A percentile compares a stretch with the other conserved stretches of the same genome.
These are phyloP conservation scores for Hypoxylon lienhwacheense DNA, from an alignment of 495 filamentous ascomycete species.

Conservation along the genomic window DNA sequence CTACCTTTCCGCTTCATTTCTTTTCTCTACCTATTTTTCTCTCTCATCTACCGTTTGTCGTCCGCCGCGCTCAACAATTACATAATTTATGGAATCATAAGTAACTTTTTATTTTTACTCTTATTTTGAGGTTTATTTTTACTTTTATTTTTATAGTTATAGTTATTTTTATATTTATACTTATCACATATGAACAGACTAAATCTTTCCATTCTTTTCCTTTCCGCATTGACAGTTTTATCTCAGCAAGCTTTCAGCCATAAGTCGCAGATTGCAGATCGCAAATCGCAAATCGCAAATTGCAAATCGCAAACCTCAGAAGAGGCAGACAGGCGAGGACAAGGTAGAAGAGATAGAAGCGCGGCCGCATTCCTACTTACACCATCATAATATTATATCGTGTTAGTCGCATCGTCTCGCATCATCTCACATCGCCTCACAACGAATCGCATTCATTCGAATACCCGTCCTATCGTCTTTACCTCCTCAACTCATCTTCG, in stretches of 20 bases:
- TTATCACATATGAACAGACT: too few species aligned
- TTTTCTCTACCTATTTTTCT: not conserved
- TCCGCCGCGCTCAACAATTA: not conserved
- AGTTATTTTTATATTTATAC: too few species aligned
- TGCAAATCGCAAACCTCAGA: not conserved
- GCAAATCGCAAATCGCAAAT: not conserved
- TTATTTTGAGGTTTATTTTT: too few species aligned
- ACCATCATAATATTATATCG: conserved; percentile 4
- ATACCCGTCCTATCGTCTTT: not conserved
- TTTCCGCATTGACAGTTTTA: too few species aligned
- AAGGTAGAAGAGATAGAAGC: not conserved
- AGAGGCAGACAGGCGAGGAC: not conserved
- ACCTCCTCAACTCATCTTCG: not conserved
- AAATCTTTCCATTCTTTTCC: too few species aligned
- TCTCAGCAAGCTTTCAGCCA: conserved; percentile 1
- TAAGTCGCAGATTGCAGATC: not conserved
- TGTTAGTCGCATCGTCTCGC: conserved; percentile 10
- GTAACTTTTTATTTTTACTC: too few species aligned
- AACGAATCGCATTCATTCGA: conserved; percentile 10
- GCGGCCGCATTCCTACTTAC: conserved; percentile 2
- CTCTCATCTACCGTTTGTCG: not conserved
- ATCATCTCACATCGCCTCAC: conserved; percentile 15
- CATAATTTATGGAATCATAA: too few species aligned
- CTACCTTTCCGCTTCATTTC: not conserved
- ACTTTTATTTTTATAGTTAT: too few species aligned